A percentile compares a stretch with the other conserved stretches of the same genome.
Evolutionary conservation across 805 yeast genomes (phyloP).

Genomic region (Yamadazyma endophytica): DNA sequence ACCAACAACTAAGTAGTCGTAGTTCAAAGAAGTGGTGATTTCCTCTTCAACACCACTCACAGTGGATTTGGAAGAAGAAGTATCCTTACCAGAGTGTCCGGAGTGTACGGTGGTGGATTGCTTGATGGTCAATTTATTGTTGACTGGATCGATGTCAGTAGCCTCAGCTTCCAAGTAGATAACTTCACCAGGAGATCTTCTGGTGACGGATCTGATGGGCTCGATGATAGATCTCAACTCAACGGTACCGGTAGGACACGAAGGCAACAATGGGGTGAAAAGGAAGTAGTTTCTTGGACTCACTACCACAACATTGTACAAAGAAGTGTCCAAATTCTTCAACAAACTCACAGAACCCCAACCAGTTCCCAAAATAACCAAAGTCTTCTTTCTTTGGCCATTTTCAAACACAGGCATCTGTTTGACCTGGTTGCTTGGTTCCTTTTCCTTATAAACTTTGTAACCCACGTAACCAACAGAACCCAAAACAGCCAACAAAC

Average conservation of each 20-base stretch:
- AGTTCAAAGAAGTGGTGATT: conserved; percentile 46
- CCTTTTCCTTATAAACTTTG: conserved; percentile 57
- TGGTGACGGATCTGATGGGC: conserved; percentile 83
- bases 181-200: conserved; percentile 74
- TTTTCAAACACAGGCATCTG: conserved; percentile 53
- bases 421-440: conserved; percentile 57
- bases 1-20: conserved; percentile 85
- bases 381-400: conserved; percentile 65
- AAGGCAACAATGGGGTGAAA: conserved; percentile 93
- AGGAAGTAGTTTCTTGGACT: conserved; percentile 94
- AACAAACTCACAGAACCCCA: conserved; percentile 91
- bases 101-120: conserved; percentile 54
- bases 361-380: conserved; percentile 83
- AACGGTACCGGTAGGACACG: conserved; percentile 91
- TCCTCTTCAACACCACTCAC: conserved; percentile 39
- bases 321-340: conserved; percentile 78
- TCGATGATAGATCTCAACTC: conserved; percentile 89
- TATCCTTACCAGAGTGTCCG: conserved; percentile 51
- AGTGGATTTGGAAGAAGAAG: conserved; percentile 39
- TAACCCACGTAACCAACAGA: conserved; percentile 49
- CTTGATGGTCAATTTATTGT: conserved; percentile 60
- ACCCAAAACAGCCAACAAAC: conserved; percentile 50
- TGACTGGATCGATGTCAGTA: conserved; percentile 69
- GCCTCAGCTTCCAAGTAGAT: conserved; percentile 89
- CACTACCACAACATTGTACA: conserved; percentile 83